Base-by-base conservation (phyloP, 176 grass and related monocot genomes). In the Themeda triandra region DNA sequence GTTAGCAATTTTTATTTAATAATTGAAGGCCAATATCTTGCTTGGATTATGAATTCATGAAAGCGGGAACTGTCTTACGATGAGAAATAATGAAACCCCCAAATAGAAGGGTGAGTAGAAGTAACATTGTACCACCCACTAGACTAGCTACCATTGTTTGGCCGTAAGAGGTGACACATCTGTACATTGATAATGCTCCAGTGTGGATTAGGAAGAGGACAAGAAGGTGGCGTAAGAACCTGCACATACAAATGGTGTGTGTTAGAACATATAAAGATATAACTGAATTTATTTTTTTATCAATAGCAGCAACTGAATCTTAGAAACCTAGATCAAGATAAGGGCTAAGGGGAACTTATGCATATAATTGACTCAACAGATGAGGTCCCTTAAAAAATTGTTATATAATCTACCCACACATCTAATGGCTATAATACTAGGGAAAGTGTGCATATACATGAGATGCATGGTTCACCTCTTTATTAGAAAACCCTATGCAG, bases 71-170 rank as follows among this genome's bases (percentile, higher is more conserved):
- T 59, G 19, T 14, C 87, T 90, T 94, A 94, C 94, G 1, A 1
- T 41, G 71, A 78, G 94, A 89, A 80, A 97, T 88, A 85, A 97
- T 19, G 78, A 97, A 94, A 46, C 94, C 94, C 2, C 94, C 91
- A 39, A 94, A 92, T 35, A 93, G 54, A 65, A 97, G 64, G 14
- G 86, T 41, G 35, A 88, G 3, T 63, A 86, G 19, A 30, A 86
- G 62, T 59, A 32, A 8, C 67, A 82, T 6, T 27, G 60, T 85
- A 60, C 79, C 89, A 73, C 70, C 30, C 10, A 94, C 24, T 51
- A 83, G 44, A 75, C 87, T 68, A 44, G 27, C 56, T 41, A 89
- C 89, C 27, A 78, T 72, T 30, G 87, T 94, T 90, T 94, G 87
- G 51, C 51, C 86, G 6, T 86, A 88, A 6, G 94, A 92, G 33